Base-by-base conservation (phyloP, 768 basidiomycete genomes). In the Roridomyces roridus region DNA sequence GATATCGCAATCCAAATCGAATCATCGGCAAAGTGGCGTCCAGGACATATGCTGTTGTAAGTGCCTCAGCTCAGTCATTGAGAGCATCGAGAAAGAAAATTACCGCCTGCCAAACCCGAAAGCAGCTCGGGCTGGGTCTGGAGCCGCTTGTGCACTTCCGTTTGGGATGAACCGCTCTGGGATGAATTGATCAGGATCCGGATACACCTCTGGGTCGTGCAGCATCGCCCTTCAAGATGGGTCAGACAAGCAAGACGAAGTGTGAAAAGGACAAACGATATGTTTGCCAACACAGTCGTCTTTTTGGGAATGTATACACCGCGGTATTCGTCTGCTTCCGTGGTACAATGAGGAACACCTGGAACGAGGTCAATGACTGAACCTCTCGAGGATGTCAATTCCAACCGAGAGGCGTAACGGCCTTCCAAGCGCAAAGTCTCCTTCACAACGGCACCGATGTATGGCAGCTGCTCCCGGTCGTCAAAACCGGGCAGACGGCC, bases 401-500 rank as follows among this genome's bases (percentile, higher is more conserved):
- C 48, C 3, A 8, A 49, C 48, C 48, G 18, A 46, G 44, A 46
- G 44, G 44, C 18, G 44, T 31, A 7, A 46, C 44, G n/a, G 44
- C 44, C 25, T 46, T 46, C 72, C 75, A 78, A 14, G n/a, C 76
- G 69, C 31, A 75, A 43, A 3, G 73, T 65, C 55, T 79, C 79
- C 51, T 77, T 75, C 0, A 64, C 55, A 28, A 79, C 60, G 7
- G 72, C 72, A 29, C 71, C 70, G 18, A 75, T 29, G 50, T 72
- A 80, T 3, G 79, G 77, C 20, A 79, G 64, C 0, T 67, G 64
- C 15, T 70, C 70, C 42, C 71, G 67, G 50, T 78, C 77, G 29
- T 67, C 29, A 50, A 77, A 73, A n/a, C 67, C 67, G 50, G 77
- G 77, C n/a, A 79, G 72, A 39, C 77, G 67, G 57, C 73, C 72